Conservation (phyloP, 2,329 filamentous ascomycete species). For the Phyllosticta citriasiana region DNA sequence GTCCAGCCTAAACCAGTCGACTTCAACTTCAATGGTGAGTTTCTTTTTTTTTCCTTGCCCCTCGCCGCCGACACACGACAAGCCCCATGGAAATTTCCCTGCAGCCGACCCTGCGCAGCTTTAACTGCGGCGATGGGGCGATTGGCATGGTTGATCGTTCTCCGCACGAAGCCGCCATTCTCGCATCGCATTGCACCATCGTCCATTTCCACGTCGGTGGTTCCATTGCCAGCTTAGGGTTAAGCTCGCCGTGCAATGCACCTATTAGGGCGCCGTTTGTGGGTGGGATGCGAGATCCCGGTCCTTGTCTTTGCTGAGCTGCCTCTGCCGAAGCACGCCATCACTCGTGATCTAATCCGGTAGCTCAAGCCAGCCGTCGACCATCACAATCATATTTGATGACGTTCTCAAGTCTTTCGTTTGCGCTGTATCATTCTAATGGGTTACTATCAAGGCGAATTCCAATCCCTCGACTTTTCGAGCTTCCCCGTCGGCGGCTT, state of each 20-base stretch:
- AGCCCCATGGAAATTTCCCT: not conserved
- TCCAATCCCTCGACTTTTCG: slow-evolving; percentile 38
- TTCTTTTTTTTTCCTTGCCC: slow-evolving; percentile 8
- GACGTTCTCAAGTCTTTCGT: slow-evolving; percentile 1
- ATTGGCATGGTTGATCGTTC: slow-evolving; percentile 5
- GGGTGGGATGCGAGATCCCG: slow-evolving; percentile 10
- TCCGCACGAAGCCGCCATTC: slow-evolving; percentile 6
- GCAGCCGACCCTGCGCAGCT: slow-evolving; percentile 7
- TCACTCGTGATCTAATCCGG: slow-evolving; percentile 16
- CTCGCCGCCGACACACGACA: not conserved
- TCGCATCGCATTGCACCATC: slow-evolving; percentile 7
- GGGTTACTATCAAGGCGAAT: slow-evolving; percentile 29
- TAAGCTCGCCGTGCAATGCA: slow-evolving; percentile 9
- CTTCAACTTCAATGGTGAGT: slow-evolving; percentile 27
- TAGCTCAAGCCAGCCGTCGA: slow-evolving; percentile 2
- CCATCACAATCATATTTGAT: slow-evolving; percentile 9
- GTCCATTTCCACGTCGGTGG: slow-evolving; percentile 4
- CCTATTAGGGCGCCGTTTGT: slow-evolving; percentile 7
- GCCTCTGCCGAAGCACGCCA: slow-evolving; percentile 26
- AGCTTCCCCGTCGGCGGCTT: slow-evolving; percentile 26
- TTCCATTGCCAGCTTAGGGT: slow-evolving; percentile 1
- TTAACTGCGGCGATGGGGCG: not conserved
- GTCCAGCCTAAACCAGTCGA: slow-evolving; percentile 18
- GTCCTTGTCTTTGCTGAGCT: slow-evolving; percentile 5
- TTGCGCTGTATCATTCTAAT: slow-evolving; percentile 7